Conservation (phyloP, 768 basidiomycete species). For the Mycena galopus region DNA sequence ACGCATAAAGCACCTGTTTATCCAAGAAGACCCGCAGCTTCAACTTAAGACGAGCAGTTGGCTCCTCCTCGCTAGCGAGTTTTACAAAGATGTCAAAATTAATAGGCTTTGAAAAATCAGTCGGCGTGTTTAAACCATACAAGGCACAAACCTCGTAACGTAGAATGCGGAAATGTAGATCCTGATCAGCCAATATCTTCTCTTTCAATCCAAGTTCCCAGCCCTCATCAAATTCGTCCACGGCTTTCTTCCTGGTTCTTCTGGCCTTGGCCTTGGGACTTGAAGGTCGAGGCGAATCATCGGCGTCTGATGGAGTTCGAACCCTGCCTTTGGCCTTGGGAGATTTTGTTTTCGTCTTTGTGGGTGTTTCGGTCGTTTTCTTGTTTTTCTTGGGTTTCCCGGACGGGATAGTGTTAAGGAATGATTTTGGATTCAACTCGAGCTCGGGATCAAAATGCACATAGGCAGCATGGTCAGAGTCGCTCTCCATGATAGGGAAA, state of each 20-base stretch:
- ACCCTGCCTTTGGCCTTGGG: conserved; percentile 15
- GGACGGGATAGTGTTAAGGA: neutral
- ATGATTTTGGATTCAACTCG: conserved; percentile 9
- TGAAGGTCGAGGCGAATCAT: neutral
- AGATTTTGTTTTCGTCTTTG: neutral
- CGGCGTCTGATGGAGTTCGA: neutral
- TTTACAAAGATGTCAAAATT: conserved; percentile 66
- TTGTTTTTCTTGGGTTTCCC: neutral
- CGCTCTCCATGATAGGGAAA: conserved; percentile 7
- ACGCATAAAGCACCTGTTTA: conserved; percentile 60
- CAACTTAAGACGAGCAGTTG: conserved; percentile 48
- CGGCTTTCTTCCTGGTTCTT: conserved; percentile 31
- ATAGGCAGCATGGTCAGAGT: conserved; percentile 46
- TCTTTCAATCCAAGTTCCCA: conserved; percentile 59
- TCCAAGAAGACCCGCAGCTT: conserved; percentile 68
- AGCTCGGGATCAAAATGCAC: conserved; percentile 50
- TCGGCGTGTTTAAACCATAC: too few relatives aligned
- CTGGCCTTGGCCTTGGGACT: conserved; percentile 27
- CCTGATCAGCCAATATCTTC: conserved; percentile 58
- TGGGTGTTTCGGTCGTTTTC: neutral
- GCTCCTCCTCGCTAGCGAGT: conserved; percentile 51
- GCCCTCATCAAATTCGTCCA: conserved; percentile 49
- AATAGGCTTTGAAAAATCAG: conserved; percentile 62
- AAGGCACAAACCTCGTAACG: conserved; percentile 69
- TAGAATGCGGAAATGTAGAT: conserved; percentile 68